These are phyloP conservation scores for Candida sphagnicola DNA, from an alignment of 805 yeast genomes.

Conservation along the genomic window DNA sequence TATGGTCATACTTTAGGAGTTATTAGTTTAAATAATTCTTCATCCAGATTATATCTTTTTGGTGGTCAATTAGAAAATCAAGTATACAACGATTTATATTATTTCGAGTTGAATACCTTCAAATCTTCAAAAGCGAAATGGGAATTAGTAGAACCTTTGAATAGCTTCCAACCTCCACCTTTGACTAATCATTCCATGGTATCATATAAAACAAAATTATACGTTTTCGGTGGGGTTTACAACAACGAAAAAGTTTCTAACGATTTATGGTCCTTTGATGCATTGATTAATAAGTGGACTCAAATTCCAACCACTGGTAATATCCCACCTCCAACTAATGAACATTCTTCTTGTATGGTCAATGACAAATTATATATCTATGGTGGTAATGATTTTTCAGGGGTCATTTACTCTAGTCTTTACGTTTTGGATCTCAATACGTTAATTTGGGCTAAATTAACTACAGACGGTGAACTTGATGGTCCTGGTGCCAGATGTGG, in stretches of 20 bases:
- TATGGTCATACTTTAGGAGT: slow-evolving; percentile 91
- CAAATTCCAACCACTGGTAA: slow-evolving; percentile 65
- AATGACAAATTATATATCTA: slow-evolving; percentile 76
- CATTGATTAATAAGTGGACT: slow-evolving; percentile 64
- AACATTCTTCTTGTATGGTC: slow-evolving; percentile 81
- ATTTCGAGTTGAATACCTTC: slow-evolving; percentile 83
- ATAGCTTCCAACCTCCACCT: slow-evolving; percentile 63
- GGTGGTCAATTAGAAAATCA: slow-evolving; percentile 93
- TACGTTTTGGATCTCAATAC: slow-evolving; percentile 74
- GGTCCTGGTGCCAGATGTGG: slow-evolving; percentile 87
- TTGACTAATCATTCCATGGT: slow-evolving; percentile 89
- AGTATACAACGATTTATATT: slow-evolving; percentile 77
- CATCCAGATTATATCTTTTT: slow-evolving; percentile 67
- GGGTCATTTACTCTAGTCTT: slow-evolving; percentile 61
- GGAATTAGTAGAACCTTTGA: slow-evolving; percentile 62
- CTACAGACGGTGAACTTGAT: slow-evolving; percentile 40
- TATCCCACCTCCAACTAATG: slow-evolving; percentile 83
- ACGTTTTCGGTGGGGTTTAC: slow-evolving; percentile 86
- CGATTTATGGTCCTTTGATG: slow-evolving; percentile 80
- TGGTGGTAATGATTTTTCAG: slow-evolving; percentile 84
- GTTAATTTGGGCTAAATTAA: slow-evolving; percentile 69
- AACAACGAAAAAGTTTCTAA: slow-evolving; percentile 63
- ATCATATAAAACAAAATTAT: slow-evolving; percentile 71
- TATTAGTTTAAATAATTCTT: slow-evolving; percentile 46
- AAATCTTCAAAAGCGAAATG: slow-evolving; percentile 80